These are phyloP conservation scores for Saccharomycopsis oosterbeekiorum DNA, from an alignment of 805 yeast species.

Conservation along the genomic window DNA sequence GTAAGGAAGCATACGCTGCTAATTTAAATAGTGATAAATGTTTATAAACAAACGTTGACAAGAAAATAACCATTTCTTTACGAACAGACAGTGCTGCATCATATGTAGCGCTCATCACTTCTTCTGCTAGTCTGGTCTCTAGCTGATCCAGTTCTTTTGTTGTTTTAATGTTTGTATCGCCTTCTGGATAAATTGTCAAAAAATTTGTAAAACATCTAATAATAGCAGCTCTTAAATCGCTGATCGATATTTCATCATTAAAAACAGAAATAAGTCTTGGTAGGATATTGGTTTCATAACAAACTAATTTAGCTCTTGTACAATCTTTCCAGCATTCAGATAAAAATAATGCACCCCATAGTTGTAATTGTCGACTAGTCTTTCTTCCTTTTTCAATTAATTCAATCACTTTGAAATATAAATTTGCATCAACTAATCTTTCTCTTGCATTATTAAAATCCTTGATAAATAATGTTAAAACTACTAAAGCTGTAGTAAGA, in stretches of 20 bases:
- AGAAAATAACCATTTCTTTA: conserved; percentile 69
- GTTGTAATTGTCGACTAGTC: conserved; percentile 44
- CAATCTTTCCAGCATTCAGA: conserved; percentile 68
- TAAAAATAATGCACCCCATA: conserved; percentile 80
- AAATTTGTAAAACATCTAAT: conserved; percentile 61
- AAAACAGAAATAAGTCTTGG: conserved; percentile 47
- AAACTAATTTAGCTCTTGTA: conserved; percentile 65
- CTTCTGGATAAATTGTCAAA: conserved; percentile 19
- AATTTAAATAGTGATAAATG: conserved; percentile 71
- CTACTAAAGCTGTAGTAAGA: conserved; percentile 92
- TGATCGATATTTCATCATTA: conserved; percentile 65
- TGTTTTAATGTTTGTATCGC: conserved; percentile 10
- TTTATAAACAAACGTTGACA: conserved; percentile 62
- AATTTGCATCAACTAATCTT: conserved; percentile 63
- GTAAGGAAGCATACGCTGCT: conserved; percentile 76
- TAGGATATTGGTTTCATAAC: conserved; percentile 53
- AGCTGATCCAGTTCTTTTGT: conserved; percentile 46
- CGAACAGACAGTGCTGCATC: conserved; percentile 90
- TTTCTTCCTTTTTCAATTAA: conserved; percentile 10
- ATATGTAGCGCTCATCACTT: conserved; percentile 55
- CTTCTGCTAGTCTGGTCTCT: conserved; percentile 61
- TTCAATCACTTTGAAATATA: conserved; percentile 32
- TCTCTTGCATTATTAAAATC: conserved; percentile 75
- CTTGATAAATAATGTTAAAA: conserved; percentile 72
- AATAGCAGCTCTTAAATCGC: conserved; percentile 87